Base-by-base conservation (phyloP, 139 green algal genomes). In the Tetraselmis chui region DNA sequence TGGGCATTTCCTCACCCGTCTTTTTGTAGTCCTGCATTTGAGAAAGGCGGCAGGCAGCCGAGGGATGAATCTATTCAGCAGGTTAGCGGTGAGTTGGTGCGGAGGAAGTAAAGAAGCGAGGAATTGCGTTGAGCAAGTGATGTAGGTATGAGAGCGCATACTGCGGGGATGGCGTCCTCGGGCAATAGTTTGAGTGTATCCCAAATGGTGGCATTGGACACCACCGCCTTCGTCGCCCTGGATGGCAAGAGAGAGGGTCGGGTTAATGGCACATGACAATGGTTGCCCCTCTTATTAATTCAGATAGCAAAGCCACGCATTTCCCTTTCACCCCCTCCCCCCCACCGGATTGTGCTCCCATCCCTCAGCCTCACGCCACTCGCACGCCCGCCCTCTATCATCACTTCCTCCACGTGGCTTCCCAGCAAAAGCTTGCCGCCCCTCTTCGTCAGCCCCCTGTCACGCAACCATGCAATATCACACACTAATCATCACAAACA, bases 171-270 rank as follows among this genome's bases (percentile, higher is more conserved):
- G 0, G 79, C 76, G 1, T 83, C 88, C 0, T 80, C 28, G 0
- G 92, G 92, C 79, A 99, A 82, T 78, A 99, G 88, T n/a, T 81
- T 81, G 28, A 94, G 80, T 0, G 93, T 98, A 89, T 99, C 93
- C 95, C 95, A 98, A 32, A 95, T 77, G 28, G 85, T 91, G 0
- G 95, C 93, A 84, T 93, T 94, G n/a, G 82, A 88, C 0, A 96
- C 86, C 2, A 96, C 91, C 0, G 90, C 91, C 79, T 89, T 67
- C 11, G 45, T 67, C 18, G 45, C 45, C 45, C 45, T 67, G 45
- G 23, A 59, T 59, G 32, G 27, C 76, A 58, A n/a, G n/a, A n/a
- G n/a, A n/a, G n/a, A n/a, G n/a, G n/a, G n/a, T n/a, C n/a, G n/a
- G n/a, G n/a, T n/a, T n/a, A n/a, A n/a, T n/a, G n/a, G n/a, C n/a